These are phyloP conservation scores for Fusarium newnesense DNA, from an alignment of 2,329 filamentous ascomycete species.

Conservation along the genomic window DNA sequence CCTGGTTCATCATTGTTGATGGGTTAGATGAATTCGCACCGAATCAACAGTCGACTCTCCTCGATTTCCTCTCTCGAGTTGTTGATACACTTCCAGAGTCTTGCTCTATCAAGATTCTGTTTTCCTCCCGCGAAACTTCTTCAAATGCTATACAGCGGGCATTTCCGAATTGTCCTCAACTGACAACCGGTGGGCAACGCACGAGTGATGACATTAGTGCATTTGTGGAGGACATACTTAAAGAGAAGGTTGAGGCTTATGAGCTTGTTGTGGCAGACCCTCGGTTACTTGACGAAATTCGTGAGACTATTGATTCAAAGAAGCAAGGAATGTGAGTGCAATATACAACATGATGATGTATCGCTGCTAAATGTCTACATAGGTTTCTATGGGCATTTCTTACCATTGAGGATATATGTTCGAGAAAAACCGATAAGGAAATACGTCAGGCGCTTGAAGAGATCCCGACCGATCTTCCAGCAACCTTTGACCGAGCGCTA, in stretches of 20 bases:
- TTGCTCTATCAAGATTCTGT: neutral
- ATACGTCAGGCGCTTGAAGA: conserved; percentile 10
- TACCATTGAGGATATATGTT: conserved; percentile 22
- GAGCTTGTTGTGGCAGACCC: neutral
- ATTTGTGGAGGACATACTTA: neutral
- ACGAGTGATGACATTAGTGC: neutral
- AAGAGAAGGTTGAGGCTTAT: neutral
- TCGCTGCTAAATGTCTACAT: too few relatives aligned
- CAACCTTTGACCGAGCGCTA: conserved; percentile 17
- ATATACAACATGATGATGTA: too few relatives aligned
- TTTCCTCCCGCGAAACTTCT: neutral
- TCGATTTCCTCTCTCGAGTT: neutral
- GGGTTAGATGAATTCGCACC: neutral
- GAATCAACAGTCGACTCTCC: neutral
- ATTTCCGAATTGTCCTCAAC: too few relatives aligned
- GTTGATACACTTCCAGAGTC: neutral
- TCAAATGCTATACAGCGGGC: neutral
- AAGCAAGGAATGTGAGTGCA: neutral
- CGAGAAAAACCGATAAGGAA: neutral
- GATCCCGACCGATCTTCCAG: conserved; percentile 10
- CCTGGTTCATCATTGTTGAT: neutral
- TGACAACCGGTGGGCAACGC: too few relatives aligned
- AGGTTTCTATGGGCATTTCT: conserved; percentile 32
- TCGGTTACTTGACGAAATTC: neutral
- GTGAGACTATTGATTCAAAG: neutral